Percentiles rank a stretch among this genome's conserved stretches.
Conservation (phyloP, 208 protist genomes). For the Leishmania arabica region DNA sequence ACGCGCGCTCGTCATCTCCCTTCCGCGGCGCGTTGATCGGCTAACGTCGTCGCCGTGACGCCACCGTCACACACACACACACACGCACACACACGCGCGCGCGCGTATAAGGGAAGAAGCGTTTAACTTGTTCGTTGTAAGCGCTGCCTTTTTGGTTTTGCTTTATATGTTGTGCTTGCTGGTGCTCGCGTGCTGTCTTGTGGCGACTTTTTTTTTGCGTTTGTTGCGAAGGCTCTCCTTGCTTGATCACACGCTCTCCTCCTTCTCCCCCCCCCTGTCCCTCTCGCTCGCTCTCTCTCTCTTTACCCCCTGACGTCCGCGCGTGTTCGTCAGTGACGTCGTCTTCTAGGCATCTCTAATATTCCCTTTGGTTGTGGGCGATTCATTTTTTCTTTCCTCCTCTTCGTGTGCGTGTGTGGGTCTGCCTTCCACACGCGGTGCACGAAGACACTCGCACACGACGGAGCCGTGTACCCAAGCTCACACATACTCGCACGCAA, state of each 20-base stretch:
- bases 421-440: neutral
- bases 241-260: neutral
- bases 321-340: neutral
- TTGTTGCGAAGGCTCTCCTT: neutral
- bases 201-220: neutral
- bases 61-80: neutral
- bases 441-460: neutral
- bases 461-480: neutral
- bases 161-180: neutral
- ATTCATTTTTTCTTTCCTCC: neutral
- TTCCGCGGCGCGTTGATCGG: neutral
- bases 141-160: neutral
- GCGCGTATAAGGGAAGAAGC: neutral
- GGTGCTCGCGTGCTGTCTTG: neutral
- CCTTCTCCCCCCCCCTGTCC: too few relatives aligned
- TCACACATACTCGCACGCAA: neutral
- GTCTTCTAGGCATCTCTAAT: neutral
- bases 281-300: neutral
- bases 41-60: neutral
- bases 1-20: neutral
- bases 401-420: neutral
- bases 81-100: too few relatives aligned
- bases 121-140: neutral
- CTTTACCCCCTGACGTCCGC: neutral
- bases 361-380: neutral